phyloP scores from a whole-genome alignment of 225 moss, liverwort and hornwort species.

The Marchantia paleacea region DNA sequence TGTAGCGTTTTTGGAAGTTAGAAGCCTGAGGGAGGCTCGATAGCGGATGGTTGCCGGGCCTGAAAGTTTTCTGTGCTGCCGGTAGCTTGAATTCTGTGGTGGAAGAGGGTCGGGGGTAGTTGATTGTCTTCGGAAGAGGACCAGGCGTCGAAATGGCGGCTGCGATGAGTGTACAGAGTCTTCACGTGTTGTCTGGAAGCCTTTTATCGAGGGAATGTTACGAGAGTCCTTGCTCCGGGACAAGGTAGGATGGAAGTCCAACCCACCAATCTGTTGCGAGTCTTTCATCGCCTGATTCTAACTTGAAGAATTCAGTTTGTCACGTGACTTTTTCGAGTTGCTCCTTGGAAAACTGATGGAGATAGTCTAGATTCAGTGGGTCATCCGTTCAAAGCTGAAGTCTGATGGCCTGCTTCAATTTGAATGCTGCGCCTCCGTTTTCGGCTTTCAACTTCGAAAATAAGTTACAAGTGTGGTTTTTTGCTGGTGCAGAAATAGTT shows the following conservation, averaged over 20 bases:
- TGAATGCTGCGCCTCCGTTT: too few species aligned
- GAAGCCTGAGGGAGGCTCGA: background rate
- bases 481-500: background rate
- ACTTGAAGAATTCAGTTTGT: too few species aligned
- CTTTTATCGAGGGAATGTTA: background rate
- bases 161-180: background rate
- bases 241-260: slow-evolving; percentile 7
- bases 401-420: too few species aligned
- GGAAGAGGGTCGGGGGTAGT: background rate
- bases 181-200: background rate
- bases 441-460: too few species aligned
- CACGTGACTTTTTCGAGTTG: too few species aligned
- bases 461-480: too few species aligned
- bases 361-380: too few species aligned
- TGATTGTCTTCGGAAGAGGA: background rate
- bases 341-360: too few species aligned
- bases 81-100: background rate
- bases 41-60: background rate
- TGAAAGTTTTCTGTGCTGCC: too few species aligned
- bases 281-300: too few species aligned
- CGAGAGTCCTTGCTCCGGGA: background rate
- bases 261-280: too few species aligned
- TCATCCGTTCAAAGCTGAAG: too few species aligned
- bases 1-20: background rate
- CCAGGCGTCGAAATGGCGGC: background rate